Conservation (phyloP, 768 basidiomycete species). For the Dictyophora rubrovolvata region DNA sequence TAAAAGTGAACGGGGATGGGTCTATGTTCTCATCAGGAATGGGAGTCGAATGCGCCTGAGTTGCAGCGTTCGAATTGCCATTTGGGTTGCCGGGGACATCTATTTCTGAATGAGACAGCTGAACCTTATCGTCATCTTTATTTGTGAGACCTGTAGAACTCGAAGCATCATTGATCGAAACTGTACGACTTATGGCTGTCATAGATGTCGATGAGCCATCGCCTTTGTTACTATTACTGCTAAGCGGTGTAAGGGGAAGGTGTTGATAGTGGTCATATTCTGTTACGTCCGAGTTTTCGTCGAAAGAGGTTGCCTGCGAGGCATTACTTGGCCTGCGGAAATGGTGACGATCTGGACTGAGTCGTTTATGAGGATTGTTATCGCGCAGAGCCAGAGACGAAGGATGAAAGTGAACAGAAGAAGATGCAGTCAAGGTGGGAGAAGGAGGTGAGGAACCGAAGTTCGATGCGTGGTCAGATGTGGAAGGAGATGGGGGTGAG, state of each 20-base stretch:
- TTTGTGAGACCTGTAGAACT: background rate
- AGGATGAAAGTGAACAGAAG: constrained; percentile 45
- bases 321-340: constrained; percentile 47
- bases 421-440: constrained; percentile 61
- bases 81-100: background rate
- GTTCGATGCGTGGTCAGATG: constrained; percentile 28
- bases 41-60: background rate
- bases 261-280: constrained; percentile 34
- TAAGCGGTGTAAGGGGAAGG: constrained; percentile 9
- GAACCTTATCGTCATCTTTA: background rate
- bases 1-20: constrained; percentile 62
- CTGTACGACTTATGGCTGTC: background rate
- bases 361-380: constrained; percentile 49
- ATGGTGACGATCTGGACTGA: constrained; percentile 34
- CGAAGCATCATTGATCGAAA: background rate
- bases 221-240: background rate
- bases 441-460: constrained; percentile 49
- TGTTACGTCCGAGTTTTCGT: constrained; percentile 33
- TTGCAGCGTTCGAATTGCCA: background rate
- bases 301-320: constrained; percentile 38
- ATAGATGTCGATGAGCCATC: background rate
- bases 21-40: constrained; percentile 31
- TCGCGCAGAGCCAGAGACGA: constrained; percentile 52
- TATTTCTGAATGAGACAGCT: background rate
- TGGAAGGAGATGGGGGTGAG: constrained; percentile 20